These are phyloP conservation scores for Solanum lycopersicoides DNA, from an alignment of 257 asterid species.

Conservation along the genomic window DNA sequence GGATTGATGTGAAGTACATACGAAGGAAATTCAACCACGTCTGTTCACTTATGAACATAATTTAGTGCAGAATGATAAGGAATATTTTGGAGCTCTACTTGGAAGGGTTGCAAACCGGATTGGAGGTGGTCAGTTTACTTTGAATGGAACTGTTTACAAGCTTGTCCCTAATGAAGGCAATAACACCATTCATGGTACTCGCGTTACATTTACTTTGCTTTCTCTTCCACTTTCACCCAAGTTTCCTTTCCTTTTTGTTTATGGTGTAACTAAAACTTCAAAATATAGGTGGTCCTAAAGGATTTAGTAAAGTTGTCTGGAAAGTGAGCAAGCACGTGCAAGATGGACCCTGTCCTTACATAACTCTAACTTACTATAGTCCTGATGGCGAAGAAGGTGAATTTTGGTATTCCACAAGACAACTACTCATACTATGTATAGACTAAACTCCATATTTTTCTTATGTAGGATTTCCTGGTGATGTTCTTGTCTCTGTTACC, in stretches of 20 bases:
- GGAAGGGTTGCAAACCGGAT: conserved; percentile 88
- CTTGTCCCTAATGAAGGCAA: conserved; percentile 54
- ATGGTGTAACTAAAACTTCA: background rate
- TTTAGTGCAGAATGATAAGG: conserved; percentile 37
- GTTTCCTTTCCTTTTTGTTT: background rate
- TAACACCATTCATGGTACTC: conserved; percentile 63
- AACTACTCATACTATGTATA: background rate
- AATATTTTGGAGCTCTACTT: conserved; percentile 58
- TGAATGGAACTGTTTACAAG: conserved; percentile 53
- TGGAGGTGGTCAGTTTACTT: conserved; percentile 59
- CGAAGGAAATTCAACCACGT: background rate
- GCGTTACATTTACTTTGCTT: background rate
- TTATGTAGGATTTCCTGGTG: conserved; percentile 14
- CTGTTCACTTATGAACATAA: background rate
- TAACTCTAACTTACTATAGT: conserved; percentile 51
- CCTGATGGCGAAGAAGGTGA: conserved; percentile 71
- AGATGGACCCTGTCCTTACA: conserved; percentile 29
- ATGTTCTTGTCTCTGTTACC: conserved; percentile 1
- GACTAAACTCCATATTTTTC: background rate
- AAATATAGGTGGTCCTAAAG: background rate
- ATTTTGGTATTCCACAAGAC: background rate
- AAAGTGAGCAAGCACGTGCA: conserved; percentile 10
- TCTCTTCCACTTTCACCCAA: background rate
- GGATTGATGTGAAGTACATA: background rate
- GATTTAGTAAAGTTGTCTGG: conserved; percentile 7